Percentiles rank a stretch among this genome's conserved stretches.
Evolutionary conservation across 495 filamentous ascomycete species (phyloP).

Genomic region (Podospora australis): DNA sequence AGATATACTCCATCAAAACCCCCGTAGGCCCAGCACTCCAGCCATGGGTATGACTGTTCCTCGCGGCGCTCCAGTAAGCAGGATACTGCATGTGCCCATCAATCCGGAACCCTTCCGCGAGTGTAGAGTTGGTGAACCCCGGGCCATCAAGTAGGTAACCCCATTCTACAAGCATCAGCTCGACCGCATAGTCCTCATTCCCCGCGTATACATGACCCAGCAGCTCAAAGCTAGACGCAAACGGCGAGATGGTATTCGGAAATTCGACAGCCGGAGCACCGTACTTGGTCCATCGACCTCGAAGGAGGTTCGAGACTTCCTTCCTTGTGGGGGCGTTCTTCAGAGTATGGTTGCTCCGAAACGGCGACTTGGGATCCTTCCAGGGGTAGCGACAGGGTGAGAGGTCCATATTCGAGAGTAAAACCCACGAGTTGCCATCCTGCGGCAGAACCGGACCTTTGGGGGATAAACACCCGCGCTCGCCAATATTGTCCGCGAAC

Average conservation of each 20-base stretch:
- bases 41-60: slow-evolving; percentile 54
- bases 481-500: slow-evolving; percentile 29
- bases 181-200: slow-evolving; percentile 42
- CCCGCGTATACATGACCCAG: slow-evolving; percentile 49
- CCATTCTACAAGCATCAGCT: slow-evolving; percentile 54
- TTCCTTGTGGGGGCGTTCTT: slow-evolving; percentile 6
- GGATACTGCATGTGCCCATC: slow-evolving; percentile 54
- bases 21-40: slow-evolving; percentile 56
- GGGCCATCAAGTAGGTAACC: slow-evolving; percentile 56
- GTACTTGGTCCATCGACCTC: slow-evolving; percentile 49
- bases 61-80: slow-evolving; percentile 45
- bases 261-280: slow-evolving; percentile 55
- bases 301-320: slow-evolving; percentile 38
- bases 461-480: slow-evolving; percentile 11
- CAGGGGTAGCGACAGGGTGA: slow-evolving; percentile 3
- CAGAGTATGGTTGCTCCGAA: not conserved
- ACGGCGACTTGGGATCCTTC: slow-evolving; percentile 2
- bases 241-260: slow-evolving; percentile 53
- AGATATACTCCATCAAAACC: slow-evolving; percentile 45
- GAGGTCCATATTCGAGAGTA: slow-evolving; percentile 23
- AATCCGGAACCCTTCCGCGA: slow-evolving; percentile 52
- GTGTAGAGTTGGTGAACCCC: slow-evolving; percentile 55
- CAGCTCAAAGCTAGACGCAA: slow-evolving; percentile 56
- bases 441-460: slow-evolving; percentile 33
- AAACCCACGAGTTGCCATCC: slow-evolving; percentile 45